Conservation (phyloP, 1,284 basidiomycete genomes). For the Cryptococcus neoformans region DNA sequence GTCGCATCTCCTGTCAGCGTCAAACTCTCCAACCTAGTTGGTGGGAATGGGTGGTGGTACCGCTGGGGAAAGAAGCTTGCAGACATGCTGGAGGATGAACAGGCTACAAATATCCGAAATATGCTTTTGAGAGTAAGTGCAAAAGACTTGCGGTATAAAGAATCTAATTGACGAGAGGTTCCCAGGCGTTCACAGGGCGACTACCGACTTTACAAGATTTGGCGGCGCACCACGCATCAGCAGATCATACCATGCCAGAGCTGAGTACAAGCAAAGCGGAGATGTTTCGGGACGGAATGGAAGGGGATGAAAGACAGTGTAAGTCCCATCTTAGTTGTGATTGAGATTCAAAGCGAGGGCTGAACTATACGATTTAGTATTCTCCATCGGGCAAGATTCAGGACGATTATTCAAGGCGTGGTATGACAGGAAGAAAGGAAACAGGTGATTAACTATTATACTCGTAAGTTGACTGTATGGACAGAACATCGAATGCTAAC, state of each 20-base stretch:
- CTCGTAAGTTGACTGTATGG: no score
- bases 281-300: slow-evolving; percentile 79
- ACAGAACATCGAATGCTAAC: no score
- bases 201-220: slow-evolving; percentile 81
- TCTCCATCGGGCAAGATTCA: slow-evolving; percentile 75
- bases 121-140: slow-evolving; percentile 62
- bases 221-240: slow-evolving; percentile 77
- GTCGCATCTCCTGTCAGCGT: slow-evolving; percentile 80
- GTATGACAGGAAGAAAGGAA: slow-evolving; percentile 58
- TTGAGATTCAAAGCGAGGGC: neutral
- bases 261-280: slow-evolving; percentile 54
- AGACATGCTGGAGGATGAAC: slow-evolving; percentile 68
- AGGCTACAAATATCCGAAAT: slow-evolving; percentile 64
- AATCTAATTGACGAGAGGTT: neutral
- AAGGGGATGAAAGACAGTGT: slow-evolving; percentile 82
- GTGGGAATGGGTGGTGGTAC: slow-evolving; percentile 85
- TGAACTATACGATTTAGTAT: slow-evolving; percentile 57
- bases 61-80: slow-evolving; percentile 78
- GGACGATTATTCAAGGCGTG: slow-evolving; percentile 70
- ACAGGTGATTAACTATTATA: neutral
- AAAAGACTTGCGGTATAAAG: no score
- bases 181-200: slow-evolving; percentile 72
- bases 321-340: slow-evolving; percentile 44
- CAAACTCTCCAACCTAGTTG: slow-evolving; percentile 71
- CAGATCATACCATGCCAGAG: slow-evolving; percentile 53